Conservation (phyloP, 78 protist genomes). For the Dictyostelium capitatum region DNA sequence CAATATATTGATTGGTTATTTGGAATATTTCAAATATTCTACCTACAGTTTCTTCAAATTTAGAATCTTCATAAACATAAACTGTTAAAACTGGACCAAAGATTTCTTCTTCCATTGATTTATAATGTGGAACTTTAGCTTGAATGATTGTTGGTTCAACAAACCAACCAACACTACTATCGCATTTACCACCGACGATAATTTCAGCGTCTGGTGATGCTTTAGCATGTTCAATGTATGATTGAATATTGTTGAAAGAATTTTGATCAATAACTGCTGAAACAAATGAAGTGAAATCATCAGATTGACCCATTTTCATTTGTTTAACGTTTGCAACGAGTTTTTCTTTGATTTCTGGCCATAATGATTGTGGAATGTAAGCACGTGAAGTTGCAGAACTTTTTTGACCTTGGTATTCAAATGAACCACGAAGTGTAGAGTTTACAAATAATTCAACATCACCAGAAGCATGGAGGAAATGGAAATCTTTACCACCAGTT, state of each 20-base stretch:
- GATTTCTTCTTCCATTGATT: slow-evolving; percentile 93
- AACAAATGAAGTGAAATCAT: slow-evolving; percentile 85
- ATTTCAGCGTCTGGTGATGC: slow-evolving; percentile 76
- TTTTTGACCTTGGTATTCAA: slow-evolving; percentile 97
- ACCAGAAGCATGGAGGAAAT: slow-evolving; percentile 88
- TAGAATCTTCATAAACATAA: slow-evolving; percentile 88
- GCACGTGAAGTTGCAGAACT: slow-evolving; percentile 96
- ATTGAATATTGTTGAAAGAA: slow-evolving; percentile 86
- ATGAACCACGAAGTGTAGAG: slow-evolving; percentile 91
- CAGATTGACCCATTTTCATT: slow-evolving; percentile 90
- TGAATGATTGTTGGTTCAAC: slow-evolving; percentile 94
- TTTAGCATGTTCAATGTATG: slow-evolving; percentile 93
- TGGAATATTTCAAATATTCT: neutral
- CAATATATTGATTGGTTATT: too few species aligned
- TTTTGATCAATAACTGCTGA: slow-evolving; percentile 95
- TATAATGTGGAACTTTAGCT: slow-evolving; percentile 86
- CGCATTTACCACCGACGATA: slow-evolving; percentile 89
- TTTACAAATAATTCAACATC: slow-evolving; percentile 73
- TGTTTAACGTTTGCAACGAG: slow-evolving; percentile 22
- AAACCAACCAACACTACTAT: slow-evolving; percentile 91
- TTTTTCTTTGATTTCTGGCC: slow-evolving; percentile 86
- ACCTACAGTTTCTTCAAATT: slow-evolving; percentile 80
- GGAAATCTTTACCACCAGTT: slow-evolving; percentile 98
- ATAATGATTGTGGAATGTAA: slow-evolving; percentile 89
- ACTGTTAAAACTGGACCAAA: slow-evolving; percentile 97